Percentiles rank a stretch among this genome's conserved stretches.
Evolutionary conservation across 176 grass and related monocot species (phyloP).

Genomic region (Rhynchospora tenuis): DNA sequence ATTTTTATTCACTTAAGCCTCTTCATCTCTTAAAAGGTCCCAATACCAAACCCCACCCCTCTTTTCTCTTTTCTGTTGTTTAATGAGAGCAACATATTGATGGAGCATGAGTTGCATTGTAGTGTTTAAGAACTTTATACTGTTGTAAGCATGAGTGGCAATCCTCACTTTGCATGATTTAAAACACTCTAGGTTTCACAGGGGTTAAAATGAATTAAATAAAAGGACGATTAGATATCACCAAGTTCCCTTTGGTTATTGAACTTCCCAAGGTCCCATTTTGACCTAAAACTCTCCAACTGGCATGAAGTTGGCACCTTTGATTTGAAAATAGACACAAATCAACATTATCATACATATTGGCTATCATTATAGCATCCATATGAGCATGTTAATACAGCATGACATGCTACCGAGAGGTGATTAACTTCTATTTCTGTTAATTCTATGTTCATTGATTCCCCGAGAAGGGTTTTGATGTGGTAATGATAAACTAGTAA

Average conservation of each 20-base stretch:
- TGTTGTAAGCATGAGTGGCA: neutral
- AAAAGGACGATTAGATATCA: neutral
- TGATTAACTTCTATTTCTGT: neutral
- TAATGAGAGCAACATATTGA: neutral
- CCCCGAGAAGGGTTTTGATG: neutral
- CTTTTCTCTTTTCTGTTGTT: neutral
- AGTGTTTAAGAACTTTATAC: neutral
- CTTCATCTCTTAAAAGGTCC: neutral
- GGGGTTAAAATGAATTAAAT: neutral
- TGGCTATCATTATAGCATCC: neutral
- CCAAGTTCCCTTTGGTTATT: too few species aligned
- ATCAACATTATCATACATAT: neutral
- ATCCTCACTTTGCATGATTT: neutral
- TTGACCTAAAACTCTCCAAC: neutral
- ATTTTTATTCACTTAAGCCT: neutral
- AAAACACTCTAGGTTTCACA: neutral
- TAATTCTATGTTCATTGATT: neutral
- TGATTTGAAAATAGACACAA: neutral
- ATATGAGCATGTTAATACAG: neutral
- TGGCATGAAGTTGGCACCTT: neutral
- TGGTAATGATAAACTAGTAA: neutral
- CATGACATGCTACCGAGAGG: neutral
- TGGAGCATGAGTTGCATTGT: neutral
- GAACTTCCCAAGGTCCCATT: neutral
- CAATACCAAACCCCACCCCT: too few species aligned